Base-by-base conservation (phyloP, 257 asterid genomes). In the Solanum ossicruentum region DNA sequence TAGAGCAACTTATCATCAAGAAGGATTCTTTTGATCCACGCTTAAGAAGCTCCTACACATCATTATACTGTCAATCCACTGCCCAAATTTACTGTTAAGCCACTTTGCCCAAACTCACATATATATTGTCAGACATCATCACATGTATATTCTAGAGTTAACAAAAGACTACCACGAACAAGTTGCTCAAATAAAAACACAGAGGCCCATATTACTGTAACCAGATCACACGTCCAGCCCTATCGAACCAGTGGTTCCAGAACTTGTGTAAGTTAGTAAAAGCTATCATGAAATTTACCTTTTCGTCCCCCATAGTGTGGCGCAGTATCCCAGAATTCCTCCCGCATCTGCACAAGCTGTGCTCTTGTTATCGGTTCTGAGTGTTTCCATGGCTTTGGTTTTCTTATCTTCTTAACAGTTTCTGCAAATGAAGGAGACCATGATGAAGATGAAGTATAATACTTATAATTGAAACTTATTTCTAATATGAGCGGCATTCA, bases 301-400 rank as follows among this genome's bases (percentile, higher is more conserved):
- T 92, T 89, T 86, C 92, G 84, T 41, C 97, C 97, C 84, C 97
- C 97, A 86, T 92, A 93, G 84, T 92, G 97, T 18, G 97, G 97
- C 36, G 95, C 95, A 86, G 97, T 93, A 86, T 93, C 97, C 97
- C 97, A 93, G 85, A 93, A 93, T 87, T 93, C 97, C 70, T 92
- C 97, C 2, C 97, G 94, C 93, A 93, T 86, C 87, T 85, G 88
- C 67, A 75, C 78, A 28, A 93, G 91, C 79, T 93, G 95, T 54
- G 88, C 95, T 84, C 90, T 86, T 43, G 97, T 91, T 90, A 93
- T 91, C 43, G 91, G 86, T 71, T 92, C 93, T 32, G 94, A 70
- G 83, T 93, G 94, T 88, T 89, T 93, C 95, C 97, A 93, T 56
- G 95, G 89, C 91, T 92, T 93, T 84, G 95, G 95, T 85, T 93